These are phyloP conservation scores for Fusarium temperatum DNA, from an alignment of 2,329 filamentous ascomycete genomes.

Conservation along the genomic window DNA sequence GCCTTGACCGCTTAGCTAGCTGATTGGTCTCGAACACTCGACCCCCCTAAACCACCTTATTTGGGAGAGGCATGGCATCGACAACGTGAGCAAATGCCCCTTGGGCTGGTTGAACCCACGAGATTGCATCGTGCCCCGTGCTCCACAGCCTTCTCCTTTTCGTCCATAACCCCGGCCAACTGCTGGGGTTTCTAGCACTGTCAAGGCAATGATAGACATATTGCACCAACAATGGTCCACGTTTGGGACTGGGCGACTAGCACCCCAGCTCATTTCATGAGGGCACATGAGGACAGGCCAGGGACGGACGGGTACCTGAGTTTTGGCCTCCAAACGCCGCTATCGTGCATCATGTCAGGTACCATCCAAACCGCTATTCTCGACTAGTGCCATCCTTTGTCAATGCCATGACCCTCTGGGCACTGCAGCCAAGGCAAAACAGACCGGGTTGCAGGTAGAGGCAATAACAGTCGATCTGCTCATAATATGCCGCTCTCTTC, in stretches of 20 bases:
- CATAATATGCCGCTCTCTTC: constrained; percentile 42
- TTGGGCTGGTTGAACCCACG: constrained; percentile 30
- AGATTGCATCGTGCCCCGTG: constrained; percentile 41
- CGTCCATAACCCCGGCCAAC: constrained; percentile 8
- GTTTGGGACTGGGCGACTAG: constrained; percentile 26
- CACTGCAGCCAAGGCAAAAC: constrained; percentile 35
- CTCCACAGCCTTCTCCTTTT: constrained; percentile 44
- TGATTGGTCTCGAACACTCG: constrained; percentile 7
- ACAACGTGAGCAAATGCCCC: constrained; percentile 20
- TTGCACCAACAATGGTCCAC: constrained; percentile 41
- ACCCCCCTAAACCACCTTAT: constrained; percentile 3
- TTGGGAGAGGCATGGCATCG: constrained; percentile 14
- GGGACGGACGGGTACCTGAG: constrained; percentile 31
- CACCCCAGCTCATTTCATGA: constrained; percentile 33
- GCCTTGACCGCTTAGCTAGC: constrained; percentile 28
- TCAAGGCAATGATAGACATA: constrained; percentile 35
- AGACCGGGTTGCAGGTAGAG: constrained; percentile 18
- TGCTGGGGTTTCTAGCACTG: constrained; percentile 16
- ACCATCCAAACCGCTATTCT: constrained; percentile 31
- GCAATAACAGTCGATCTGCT: constrained; percentile 51
- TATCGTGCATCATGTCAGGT: constrained; percentile 28
- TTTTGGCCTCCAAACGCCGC: constrained; percentile 17
- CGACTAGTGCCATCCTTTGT: constrained; percentile 26
- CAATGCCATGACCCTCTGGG: constrained; percentile 30
- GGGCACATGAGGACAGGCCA: constrained; percentile 8